Conservation (phyloP, 768 basidiomycete genomes). For the Boletus rufocinnamomeus region DNA sequence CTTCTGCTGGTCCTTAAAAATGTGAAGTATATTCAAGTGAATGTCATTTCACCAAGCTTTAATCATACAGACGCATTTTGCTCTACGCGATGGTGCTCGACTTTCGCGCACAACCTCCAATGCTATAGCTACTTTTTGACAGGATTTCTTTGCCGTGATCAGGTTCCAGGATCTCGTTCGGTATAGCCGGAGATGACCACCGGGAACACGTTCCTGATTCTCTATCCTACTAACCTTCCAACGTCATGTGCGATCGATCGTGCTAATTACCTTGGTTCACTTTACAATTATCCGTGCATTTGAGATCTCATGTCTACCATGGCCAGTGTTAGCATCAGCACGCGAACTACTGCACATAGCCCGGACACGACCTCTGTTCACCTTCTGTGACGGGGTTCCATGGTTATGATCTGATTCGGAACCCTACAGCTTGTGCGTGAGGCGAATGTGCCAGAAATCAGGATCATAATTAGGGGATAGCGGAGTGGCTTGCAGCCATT, state of each 20-base stretch:
- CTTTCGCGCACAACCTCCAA: background rate
- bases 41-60: constrained; percentile 14
- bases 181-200: constrained; percentile 21
- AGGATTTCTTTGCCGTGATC: background rate
- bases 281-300: background rate
- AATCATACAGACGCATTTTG: constrained; percentile 2
- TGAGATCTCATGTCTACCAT: constrained; percentile 1
- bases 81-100: background rate
- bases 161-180: constrained; percentile 6
- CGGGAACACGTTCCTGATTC: constrained; percentile 11
- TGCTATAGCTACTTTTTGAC: background rate
- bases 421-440: background rate
- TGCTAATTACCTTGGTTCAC: background rate
- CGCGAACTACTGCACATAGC: background rate
- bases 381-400: constrained; percentile 1
- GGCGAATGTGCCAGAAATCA: background rate
- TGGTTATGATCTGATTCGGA: background rate
- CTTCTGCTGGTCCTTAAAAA: constrained; percentile 21
- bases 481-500: background rate
- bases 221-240: background rate
- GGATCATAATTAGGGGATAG: background rate
- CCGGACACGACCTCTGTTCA: background rate
- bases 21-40: constrained; percentile 17
- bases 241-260: background rate
- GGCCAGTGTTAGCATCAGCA: background rate